phyloP scores from a whole-genome alignment of 371 early-diverging fungal species.

The Actinomortierella wolfii region DNA sequence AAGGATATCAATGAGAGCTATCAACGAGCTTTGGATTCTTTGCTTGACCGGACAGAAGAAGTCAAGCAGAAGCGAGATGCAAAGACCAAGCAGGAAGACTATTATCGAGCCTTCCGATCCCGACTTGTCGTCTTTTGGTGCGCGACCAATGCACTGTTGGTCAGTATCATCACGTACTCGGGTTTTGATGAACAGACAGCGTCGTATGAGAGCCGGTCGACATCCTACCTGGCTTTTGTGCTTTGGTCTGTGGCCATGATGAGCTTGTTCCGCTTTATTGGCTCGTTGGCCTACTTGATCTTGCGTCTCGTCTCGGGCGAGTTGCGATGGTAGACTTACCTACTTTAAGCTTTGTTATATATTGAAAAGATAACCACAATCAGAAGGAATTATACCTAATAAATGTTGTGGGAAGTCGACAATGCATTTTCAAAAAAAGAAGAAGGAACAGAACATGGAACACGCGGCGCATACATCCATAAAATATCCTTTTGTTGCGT shows the following conservation, averaged over 20 bases:
- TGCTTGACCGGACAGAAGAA: conserved; percentile 46
- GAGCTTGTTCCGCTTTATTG: conserved; percentile 77
- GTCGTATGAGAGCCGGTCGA: conserved; percentile 22
- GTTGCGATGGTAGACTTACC: conserved; percentile 38
- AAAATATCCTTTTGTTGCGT: too few relatives aligned
- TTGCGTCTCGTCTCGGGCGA: conserved; percentile 53
- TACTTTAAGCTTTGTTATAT: too few relatives aligned
- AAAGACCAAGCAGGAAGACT: conserved; percentile 81
- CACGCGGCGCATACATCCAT: too few relatives aligned
- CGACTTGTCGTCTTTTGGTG: conserved; percentile 83
- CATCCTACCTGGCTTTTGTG: conserved; percentile 61
- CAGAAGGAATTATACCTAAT: too few relatives aligned
- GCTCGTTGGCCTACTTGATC: conserved; percentile 67
- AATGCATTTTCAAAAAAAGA: too few relatives aligned
- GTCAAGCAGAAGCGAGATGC: conserved; percentile 65
- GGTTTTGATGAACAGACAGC: conserved; percentile 4
- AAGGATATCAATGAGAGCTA: conserved; percentile 63
- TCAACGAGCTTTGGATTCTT: conserved; percentile 63
- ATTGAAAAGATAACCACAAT: too few relatives aligned
- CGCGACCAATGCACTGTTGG: conserved; percentile 76
- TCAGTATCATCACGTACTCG: conserved; percentile 54
- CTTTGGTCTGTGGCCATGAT: conserved; percentile 83
- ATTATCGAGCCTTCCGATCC: conserved; percentile 85
- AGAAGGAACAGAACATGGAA: too few relatives aligned
- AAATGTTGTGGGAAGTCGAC: too few relatives aligned